Evolutionary conservation across 768 basidiomycete species (phyloP), one percentile per base, ranked within the genome.

Genomic region (Amanita muscaria): DNA sequence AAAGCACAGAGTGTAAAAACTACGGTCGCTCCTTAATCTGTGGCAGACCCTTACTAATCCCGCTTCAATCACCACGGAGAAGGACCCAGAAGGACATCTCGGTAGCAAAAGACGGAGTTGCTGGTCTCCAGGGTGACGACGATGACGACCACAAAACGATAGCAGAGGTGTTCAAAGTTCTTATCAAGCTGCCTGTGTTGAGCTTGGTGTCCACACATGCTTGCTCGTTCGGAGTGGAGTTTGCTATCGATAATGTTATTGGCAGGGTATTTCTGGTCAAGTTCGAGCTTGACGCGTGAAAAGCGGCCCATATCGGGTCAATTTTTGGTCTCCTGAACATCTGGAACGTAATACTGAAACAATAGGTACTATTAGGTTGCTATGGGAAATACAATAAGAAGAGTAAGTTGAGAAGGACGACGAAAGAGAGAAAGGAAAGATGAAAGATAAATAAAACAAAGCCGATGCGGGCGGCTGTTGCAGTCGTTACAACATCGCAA

Each of bases 141-240:
- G 11, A 15, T 22, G 41, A 9, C 7, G 31, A 42, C 22, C 30
- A 42, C 6, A 31, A 42, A 33, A 21, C 31, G 4, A 42, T 42
- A 5, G 21, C 8, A 14, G 41, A 42, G 19, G 41, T 42, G 11
- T 6, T 51, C 15, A 44, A 52, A 31, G 64, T 77, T 40, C 19
- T 73, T 19, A 9, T 49, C 15, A 67, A 52, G 44, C 73, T 73
- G 1, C 48, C 73, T 10, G 79, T 77, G 1, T 78, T 76, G 73
- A 65, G 79, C 2, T 76, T 77, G 0, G 58, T 70, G 0, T 53
- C 76, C 7, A 72, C 70, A 10, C 79, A 80, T 47, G 49, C 72
- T 29, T 70, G 70, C 1, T 76, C 76, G 2, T 79, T 80, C 50
- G 78, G 79, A 0, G 66, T 70, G 36, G 79, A 80, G 56, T 66